Conservation (phyloP, 495 filamentous ascomycete genomes). For the Neurospora sp. region DNA sequence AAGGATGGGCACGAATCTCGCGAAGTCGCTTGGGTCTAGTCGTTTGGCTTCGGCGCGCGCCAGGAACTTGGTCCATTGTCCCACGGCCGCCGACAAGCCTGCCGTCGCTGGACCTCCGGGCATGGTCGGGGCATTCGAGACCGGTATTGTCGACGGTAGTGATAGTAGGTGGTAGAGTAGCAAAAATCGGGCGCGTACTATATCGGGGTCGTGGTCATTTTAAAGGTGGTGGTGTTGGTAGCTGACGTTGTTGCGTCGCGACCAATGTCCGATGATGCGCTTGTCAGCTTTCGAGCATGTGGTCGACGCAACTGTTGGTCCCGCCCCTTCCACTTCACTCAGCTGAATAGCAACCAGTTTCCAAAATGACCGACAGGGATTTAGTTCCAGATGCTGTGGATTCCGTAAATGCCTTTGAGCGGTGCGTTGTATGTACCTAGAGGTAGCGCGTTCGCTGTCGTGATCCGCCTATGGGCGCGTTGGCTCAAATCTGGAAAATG, state of each 20-base stretch:
- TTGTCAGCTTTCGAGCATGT: not conserved
- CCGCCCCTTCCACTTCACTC: not conserved
- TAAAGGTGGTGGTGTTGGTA: not conserved
- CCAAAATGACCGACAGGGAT: not conserved
- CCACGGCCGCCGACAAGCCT: constrained; percentile 12
- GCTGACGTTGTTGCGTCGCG: not conserved
- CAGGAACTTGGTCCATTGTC: constrained; percentile 41
- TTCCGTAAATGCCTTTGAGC: not conserved
- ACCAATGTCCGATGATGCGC: not conserved
- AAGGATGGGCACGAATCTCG: constrained; percentile 28
- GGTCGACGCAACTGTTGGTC: not conserved
- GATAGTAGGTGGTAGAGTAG: not conserved
- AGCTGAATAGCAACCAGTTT: not conserved
- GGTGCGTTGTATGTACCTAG: not conserved
- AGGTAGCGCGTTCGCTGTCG: not conserved
- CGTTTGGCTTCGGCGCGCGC: constrained; percentile 34
- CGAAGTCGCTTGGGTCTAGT: constrained; percentile 38
- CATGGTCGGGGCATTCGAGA: constrained; percentile 13
- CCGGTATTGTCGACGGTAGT: not conserved
- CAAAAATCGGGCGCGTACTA: not conserved
- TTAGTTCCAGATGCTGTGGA: not conserved
- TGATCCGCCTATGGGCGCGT: not conserved
- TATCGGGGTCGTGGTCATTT: not conserved
- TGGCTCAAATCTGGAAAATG: not conserved
- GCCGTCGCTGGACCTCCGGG: constrained; percentile 3